Base-by-base conservation (phyloP, 208 protist species). In the Zelonia costaricensis region DNA sequence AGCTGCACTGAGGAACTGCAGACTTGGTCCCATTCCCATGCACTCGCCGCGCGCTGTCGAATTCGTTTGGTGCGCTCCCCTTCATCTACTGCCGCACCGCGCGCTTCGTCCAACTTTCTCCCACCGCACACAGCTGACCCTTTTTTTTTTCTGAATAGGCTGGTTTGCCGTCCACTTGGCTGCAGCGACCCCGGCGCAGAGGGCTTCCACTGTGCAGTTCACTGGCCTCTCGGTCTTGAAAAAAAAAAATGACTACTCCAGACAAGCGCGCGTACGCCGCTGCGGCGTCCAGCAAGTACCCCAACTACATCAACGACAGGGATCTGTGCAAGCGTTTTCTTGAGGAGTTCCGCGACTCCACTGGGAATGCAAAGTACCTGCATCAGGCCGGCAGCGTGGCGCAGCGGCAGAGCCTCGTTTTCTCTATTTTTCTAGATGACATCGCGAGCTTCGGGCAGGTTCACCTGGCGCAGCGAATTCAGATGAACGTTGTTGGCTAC, bases 401-500 rank as follows among this genome's bases (percentile, higher is more conserved):
- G 20, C 48, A 78, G 22, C 57, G 88, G 38, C 53, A 67, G 20
- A 39, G 52, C 22, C 78, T 62, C 30, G 49, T 89, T 33, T 91
- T 89, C 51, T 55, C 72, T 3, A 10, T 94, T 36, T 54, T 69
- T 12, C 53, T 94, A 7, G 83, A 94, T 54, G 84, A 94, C 58
- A 72, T 94, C 8, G 74, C 74, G 7, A 23, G 47, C n/a, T 85
- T 78, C 59, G 88, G 88, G 3, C 74, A 91, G 38, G 48, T 88
- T 28, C 81, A 94, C 62, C 62, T 94, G 10, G 84, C 88, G 10
- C 84, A 91, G 55, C 52, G 88, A 30, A 90, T 94, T 53, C 84
- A 94, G 53, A 91, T 91, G 88, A 94, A 94, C 69, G 70, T 94
- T 4, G 61, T 84, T n/a, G 84, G 84, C 5, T 94, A 94, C 62